These are phyloP conservation scores for Dictyostelium brefeldianum DNA, from an alignment of 78 protist genomes.

Conservation along the genomic window DNA sequence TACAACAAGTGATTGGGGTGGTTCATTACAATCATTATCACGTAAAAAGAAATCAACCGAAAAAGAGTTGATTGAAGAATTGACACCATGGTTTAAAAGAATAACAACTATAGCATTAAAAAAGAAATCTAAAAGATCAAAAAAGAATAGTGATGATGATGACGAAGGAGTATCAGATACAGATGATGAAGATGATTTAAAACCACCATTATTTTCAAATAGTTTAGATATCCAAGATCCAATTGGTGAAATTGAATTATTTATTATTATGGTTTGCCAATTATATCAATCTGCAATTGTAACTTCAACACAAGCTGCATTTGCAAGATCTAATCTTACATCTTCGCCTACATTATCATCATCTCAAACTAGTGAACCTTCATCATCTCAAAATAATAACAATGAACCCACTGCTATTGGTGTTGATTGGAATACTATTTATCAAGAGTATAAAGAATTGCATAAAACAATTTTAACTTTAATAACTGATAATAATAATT, in stretches of 20 bases:
- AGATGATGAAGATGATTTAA: neutral
- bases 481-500: neutral
- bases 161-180: neutral
- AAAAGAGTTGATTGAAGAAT: neutral
- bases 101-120: neutral
- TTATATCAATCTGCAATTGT: neutral
- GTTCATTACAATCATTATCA: no score
- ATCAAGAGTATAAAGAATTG: neutral
- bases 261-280: constrained; percentile 1
- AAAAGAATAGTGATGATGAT: neutral
- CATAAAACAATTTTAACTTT: neutral
- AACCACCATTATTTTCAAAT: neutral
- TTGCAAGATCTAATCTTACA: neutral
- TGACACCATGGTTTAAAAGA: constrained; percentile 1
- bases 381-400: no score
- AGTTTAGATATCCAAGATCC: neutral
- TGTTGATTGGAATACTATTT: neutral
- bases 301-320: neutral
- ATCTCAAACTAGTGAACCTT: neutral
- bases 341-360: neutral
- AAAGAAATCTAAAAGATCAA: neutral
- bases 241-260: constrained; percentile 12
- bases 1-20: neutral
- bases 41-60: neutral
- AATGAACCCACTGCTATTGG: no score